Evolutionary conservation across 75 land plant species (phyloP).

Genomic region (Selaginella moellendorffii): DNA sequence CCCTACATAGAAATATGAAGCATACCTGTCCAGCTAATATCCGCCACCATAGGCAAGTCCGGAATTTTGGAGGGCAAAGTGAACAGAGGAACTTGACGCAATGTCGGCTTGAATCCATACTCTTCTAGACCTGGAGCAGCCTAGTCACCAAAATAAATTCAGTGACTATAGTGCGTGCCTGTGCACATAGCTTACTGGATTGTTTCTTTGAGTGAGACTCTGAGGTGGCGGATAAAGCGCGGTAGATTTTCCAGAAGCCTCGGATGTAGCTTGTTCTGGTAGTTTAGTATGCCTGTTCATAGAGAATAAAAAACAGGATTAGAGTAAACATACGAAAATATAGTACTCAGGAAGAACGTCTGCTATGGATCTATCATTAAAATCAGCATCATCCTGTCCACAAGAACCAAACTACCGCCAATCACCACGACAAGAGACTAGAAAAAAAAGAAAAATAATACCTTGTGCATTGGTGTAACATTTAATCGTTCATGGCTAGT

Average conservation of each 20-base stretch:
- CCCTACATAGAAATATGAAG: no score
- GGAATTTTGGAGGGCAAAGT: conserved; percentile 32
- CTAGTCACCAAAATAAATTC: background rate
- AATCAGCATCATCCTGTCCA: conserved; percentile 24
- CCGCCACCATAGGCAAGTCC: conserved; percentile 34
- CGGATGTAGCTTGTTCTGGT: background rate
- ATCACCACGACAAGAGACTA: no score
- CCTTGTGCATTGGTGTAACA: background rate
- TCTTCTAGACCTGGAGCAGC: conserved; percentile 19
- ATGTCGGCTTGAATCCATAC: conserved; percentile 26
- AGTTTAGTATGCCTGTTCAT: background rate
- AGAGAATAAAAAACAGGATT: no score
- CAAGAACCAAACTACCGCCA: background rate
- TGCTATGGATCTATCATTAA: conserved; percentile 23
- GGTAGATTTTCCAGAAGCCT: background rate
- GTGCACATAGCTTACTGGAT: background rate
- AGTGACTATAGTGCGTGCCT: background rate
- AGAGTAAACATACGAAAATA: no score
- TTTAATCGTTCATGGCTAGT: conserved; percentile 26
- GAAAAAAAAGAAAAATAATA: background rate
- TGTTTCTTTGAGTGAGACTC: background rate
- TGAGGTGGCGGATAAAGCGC: background rate
- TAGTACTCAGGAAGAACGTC: conserved; percentile 32
- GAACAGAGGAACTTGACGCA: conserved; percentile 31
- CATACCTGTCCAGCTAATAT: conserved; percentile 34